Percentiles rank a stretch among this genome's conserved stretches.
These are phyloP conservation scores for Psilocybe sp. DNA, from an alignment of 768 basidiomycete species.

Conservation along the genomic window DNA sequence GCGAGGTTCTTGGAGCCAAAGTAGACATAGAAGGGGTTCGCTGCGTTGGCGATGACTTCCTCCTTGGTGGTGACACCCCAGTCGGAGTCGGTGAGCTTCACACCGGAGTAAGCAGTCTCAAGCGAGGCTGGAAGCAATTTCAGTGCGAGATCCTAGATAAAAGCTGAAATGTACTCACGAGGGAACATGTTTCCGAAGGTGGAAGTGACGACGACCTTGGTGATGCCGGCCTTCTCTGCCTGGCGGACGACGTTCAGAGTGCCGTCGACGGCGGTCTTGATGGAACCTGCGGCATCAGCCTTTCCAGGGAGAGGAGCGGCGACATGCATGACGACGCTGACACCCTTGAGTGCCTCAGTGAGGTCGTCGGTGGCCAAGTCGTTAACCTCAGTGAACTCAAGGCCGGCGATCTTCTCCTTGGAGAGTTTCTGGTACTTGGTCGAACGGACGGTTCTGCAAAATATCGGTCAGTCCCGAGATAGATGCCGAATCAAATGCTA, in stretches of 20 bases:
- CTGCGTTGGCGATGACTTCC: conserved; percentile 18
- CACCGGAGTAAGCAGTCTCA: conserved; percentile 18
- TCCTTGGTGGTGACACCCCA: conserved; percentile 31
- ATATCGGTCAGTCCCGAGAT: not conserved
- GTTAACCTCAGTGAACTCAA: conserved; percentile 24
- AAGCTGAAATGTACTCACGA: conserved; percentile 12
- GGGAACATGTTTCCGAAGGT: conserved; percentile 24
- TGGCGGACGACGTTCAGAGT: conserved; percentile 35
- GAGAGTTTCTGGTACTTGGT: conserved; percentile 22
- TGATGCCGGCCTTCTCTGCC: conserved; percentile 29
- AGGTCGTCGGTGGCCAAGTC: conserved; percentile 33
- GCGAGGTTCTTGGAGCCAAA: conserved; percentile 35
- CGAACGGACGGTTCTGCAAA: conserved; percentile 16
- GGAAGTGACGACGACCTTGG: conserved; percentile 27
- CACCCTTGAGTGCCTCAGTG: conserved; percentile 46
- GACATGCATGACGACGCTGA: conserved; percentile 43
- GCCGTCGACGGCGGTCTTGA: conserved; percentile 32
- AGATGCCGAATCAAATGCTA: not conserved
- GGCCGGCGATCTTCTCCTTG: conserved; percentile 20
- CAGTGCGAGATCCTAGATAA: not conserved
- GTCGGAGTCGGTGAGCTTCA: conserved; percentile 24
- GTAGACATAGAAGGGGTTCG: conserved; percentile 29
- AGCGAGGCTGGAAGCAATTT: conserved; percentile 16
- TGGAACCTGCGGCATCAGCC: not conserved
- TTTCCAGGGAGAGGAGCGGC: conserved; percentile 32